Conservation (phyloP, 805 yeast species). For the Starmerella roubikii region DNA sequence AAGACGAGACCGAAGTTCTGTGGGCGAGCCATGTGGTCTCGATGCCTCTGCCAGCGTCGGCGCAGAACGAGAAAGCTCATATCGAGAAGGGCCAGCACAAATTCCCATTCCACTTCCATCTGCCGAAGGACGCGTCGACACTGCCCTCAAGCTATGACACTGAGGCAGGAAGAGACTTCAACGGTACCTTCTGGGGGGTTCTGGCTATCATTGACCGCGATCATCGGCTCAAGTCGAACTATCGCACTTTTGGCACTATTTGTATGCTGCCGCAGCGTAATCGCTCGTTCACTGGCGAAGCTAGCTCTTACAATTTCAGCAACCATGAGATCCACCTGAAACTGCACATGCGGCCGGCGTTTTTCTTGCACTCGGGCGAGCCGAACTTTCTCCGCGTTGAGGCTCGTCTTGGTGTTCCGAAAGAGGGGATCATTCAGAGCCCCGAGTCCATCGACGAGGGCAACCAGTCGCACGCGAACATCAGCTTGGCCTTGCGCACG, state of each 20-base stretch:
- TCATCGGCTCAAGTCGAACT: conserved; percentile 5
- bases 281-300: neutral
- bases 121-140: conserved; percentile 2
- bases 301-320: neutral
- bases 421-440: conserved; percentile 2
- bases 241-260: conserved; percentile 1
- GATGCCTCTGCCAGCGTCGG: neutral
- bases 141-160: conserved; percentile 9
- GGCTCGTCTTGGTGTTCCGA: conserved; percentile 4
- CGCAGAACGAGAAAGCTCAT: neutral
- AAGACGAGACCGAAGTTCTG: neutral
- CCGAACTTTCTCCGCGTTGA: neutral
- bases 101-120: conserved; percentile 7
- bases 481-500: conserved; percentile 1
- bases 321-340: neutral
- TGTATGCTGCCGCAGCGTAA: conserved; percentile 4
- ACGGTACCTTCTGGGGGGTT: conserved; percentile 13
- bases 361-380: neutral
- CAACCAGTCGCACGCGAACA: neutral
- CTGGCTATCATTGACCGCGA: conserved; percentile 7
- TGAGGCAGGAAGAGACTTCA: conserved; percentile 5
- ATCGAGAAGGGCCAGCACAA: conserved; percentile 6
- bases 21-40: conserved; percentile 3
- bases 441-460: neutral
- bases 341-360: conserved; percentile 9